Evolutionary conservation across 2,329 filamentous ascomycete genomes (phyloP).

Genomic region (Incumbomyces lentus): DNA sequence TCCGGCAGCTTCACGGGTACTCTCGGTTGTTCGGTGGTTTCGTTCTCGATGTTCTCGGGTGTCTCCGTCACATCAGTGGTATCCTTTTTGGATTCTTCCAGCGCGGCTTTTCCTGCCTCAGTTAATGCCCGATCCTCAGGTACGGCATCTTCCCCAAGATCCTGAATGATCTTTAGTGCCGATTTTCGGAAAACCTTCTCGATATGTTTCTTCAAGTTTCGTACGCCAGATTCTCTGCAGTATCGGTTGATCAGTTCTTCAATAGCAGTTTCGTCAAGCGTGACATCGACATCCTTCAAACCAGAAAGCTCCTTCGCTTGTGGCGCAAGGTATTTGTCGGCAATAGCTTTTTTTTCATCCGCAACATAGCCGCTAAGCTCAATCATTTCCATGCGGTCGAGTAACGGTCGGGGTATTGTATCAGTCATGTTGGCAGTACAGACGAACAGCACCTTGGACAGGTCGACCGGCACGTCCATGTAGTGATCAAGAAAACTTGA

Average conservation of each 20-base stretch:
- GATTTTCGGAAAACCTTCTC: conserved; percentile 98
- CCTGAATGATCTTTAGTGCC: conserved; percentile 91
- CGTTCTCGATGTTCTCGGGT: conserved; percentile 44
- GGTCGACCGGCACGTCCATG: conserved; percentile 93
- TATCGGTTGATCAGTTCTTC: conserved; percentile 98
- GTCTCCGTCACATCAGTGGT: conserved; percentile 51
- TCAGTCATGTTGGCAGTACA: conserved; percentile 99
- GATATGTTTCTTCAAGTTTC: conserved; percentile 98
- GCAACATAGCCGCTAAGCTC: conserved; percentile 91
- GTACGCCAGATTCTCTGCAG: conserved; percentile 90
- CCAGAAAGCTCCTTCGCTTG: conserved; percentile 91
- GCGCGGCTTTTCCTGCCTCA: conserved; percentile 69
- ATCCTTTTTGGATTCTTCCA: conserved; percentile 61
- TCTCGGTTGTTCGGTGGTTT: conserved; percentile 57
- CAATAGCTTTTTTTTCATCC: conserved; percentile 98
- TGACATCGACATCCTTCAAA: conserved; percentile 80
- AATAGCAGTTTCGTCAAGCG: conserved; percentile 75
- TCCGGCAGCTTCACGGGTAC: conserved; percentile 75
- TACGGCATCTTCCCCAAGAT: conserved; percentile 74
- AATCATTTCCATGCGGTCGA: conserved; percentile 97
- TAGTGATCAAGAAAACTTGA: conserved; percentile 96
- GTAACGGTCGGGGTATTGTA: conserved; percentile 83
- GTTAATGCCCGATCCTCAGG: conserved; percentile 75
- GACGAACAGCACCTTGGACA: conserved; percentile 95
- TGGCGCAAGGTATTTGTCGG: conserved; percentile 81